A percentile compares a stretch with the other conserved stretches of the same genome.
phyloP scores from a whole-genome alignment of 2,329 filamentous ascomycete genomes.

The Aspergillus ochraceoroseus region DNA sequence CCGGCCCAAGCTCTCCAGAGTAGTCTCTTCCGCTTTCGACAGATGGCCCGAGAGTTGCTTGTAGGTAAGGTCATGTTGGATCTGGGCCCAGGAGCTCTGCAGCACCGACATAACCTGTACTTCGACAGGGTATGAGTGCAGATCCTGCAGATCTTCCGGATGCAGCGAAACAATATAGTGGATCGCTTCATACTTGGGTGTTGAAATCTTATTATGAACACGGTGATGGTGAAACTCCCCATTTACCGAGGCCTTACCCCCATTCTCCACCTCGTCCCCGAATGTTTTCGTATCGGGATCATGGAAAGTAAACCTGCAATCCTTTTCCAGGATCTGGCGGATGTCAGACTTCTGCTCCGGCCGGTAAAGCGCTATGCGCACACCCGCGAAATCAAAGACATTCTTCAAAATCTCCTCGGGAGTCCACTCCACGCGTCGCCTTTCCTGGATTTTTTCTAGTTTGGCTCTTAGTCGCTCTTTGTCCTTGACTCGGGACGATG shows the following conservation, averaged over 20 bases:
- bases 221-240: no score
- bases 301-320: neutral
- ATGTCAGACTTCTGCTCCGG: neutral
- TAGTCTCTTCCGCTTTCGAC: neutral
- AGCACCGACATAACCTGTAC: neutral
- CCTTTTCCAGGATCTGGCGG: neutral
- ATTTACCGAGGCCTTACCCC: no score
- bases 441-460: neutral
- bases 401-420: neutral
- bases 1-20: neutral
- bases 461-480: neutral
- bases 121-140: no score
- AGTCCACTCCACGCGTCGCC: neutral
- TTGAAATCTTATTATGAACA: no score
- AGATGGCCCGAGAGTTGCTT: neutral
- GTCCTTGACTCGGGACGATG: neutral
- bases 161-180: neutral
- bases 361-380: neutral
- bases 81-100: neutral
- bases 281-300: neutral
- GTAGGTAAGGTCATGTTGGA: neutral
- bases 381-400: neutral
- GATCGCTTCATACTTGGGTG: neutral
- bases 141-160: neutral
- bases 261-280: conserved; percentile 1